These are phyloP conservation scores for Kazachstania sp. DNA, from an alignment of 1,139 yeast species.

Conservation along the genomic window DNA sequence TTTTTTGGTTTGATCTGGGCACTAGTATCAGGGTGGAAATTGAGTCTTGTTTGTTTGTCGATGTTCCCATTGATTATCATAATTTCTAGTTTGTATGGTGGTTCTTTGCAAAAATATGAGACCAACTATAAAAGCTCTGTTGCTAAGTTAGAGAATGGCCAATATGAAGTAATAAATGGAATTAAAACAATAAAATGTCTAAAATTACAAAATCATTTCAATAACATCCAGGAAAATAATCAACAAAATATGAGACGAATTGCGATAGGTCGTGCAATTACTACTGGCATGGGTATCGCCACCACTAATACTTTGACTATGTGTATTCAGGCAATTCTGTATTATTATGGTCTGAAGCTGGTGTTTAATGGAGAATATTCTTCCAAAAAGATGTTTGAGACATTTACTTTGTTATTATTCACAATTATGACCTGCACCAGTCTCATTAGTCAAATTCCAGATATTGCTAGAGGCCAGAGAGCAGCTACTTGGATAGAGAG, in stretches of 20 bases:
- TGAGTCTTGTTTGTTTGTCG: slow-evolving; percentile 71
- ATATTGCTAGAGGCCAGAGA: slow-evolving; percentile 66
- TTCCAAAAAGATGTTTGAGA: slow-evolving; percentile 51
- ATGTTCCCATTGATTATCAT: slow-evolving; percentile 55
- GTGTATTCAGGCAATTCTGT: slow-evolving; percentile 57
- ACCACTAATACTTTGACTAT: slow-evolving; percentile 46
- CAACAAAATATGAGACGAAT: slow-evolving; percentile 29
- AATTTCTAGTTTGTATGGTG: slow-evolving; percentile 46
- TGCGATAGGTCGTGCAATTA: slow-evolving; percentile 44
- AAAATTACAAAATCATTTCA: slow-evolving; percentile 44
- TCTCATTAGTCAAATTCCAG: slow-evolving; percentile 60
- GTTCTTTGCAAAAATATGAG: slow-evolving; percentile 47
- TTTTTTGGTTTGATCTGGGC: slow-evolving; percentile 70
- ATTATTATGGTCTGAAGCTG: slow-evolving; percentile 69
- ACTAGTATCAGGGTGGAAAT: slow-evolving; percentile 71
- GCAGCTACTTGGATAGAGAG: slow-evolving; percentile 51
- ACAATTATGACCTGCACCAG: slow-evolving; percentile 58
- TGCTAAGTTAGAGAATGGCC: slow-evolving; percentile 44
- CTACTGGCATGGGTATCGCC: slow-evolving; percentile 54
- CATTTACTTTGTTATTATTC: slow-evolving; percentile 64
- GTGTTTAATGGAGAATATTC: slow-evolving; percentile 51
- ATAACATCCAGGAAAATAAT: slow-evolving; percentile 30
- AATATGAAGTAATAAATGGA: slow-evolving; percentile 52
- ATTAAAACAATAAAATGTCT: slow-evolving; percentile 56
- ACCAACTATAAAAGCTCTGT: slow-evolving; percentile 49